Base-by-base conservation (phyloP, 192 early-diverging fungal genomes). In the Linnemannia hyalina region DNA sequence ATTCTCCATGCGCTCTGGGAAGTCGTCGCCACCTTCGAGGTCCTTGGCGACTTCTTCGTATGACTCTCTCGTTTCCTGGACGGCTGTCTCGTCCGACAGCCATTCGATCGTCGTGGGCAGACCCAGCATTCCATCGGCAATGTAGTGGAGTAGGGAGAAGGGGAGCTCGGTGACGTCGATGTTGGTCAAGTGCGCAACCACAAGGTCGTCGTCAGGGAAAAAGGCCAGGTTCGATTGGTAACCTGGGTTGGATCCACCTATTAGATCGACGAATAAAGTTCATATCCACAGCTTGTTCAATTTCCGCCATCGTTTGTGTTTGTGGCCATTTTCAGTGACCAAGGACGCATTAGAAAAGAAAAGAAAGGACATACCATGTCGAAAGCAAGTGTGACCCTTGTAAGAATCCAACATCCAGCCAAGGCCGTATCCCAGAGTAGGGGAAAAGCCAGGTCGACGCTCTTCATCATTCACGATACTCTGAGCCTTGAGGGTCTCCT, bases 381-480 rank as follows among this genome's bases (percentile, higher is more conserved):
- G n/a, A 38, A 35, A 70, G 6, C 6, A 46, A 29, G 20, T 26
- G 3, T 80, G 38, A 4, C 77, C 82, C 32, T 76, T 79, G 55
- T 76, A 84, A 1, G 38, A 35, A 9, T 84, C 77, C 13, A 76
- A 0, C 20, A 71, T n/a, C 82, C 77, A 84, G 0, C 82, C 82
- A 42, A 84, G 11, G 0, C 77, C 73, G 32, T 84, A 84, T 13
- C n/a, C 35, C 16, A 8, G 0, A 1, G 26, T 44, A 8, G 73
- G 72, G 0, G 49, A 65, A 68, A 80, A 78, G 1, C 79, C 82
- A 9, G 72, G n/a, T 9, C 44, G n/a, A 6, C 52, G 72, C 3
- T 10, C 26, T 4, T 32, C 9, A 13, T 26, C 11, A 6, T 35
- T 8, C 16, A 22, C 26, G 4, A 84, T 57, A 6, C 47, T 76